Evolutionary conservation across 78 protist genomes (phyloP).

Genomic region (Dictyostelium brefeldianum): DNA sequence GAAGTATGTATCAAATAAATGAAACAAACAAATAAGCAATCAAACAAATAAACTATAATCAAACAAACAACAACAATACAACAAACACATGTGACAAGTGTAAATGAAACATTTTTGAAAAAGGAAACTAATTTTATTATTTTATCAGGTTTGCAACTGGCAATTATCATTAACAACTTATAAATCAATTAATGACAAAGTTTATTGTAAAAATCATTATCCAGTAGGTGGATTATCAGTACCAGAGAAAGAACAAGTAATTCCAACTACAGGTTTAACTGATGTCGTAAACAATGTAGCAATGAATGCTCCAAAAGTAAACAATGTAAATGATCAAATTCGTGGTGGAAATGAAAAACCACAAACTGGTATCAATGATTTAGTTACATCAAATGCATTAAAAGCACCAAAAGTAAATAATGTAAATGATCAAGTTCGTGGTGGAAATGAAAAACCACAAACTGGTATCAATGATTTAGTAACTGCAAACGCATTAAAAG

Average conservation of each 20-base stretch:
- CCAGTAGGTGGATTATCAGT: conserved; percentile 68
- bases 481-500: not conserved
- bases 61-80: no score
- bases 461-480: not conserved
- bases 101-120: not conserved
- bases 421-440: conserved; percentile 75
- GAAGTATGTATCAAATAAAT: no score
- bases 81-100: no score
- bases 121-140: not conserved
- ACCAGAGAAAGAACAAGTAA: not conserved
- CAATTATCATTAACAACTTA: conserved; percentile 41
- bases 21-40: not conserved
- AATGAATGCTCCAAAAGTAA: conserved; percentile 47
- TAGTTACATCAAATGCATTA: conserved; percentile 2
- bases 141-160: conserved; percentile 30
- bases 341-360: conserved; percentile 39
- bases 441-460: conserved; percentile 28
- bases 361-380: not conserved
- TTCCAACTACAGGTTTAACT: not conserved
- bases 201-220: conserved; percentile 58
- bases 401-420: conserved; percentile 70
- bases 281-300: not conserved
- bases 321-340: conserved; percentile 60
- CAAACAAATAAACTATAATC: no score
- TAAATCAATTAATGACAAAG: conserved; percentile 52